These are phyloP conservation scores for Zygosaccharomyces gambellarensis DNA, from an alignment of 805 yeast species.

Conservation along the genomic window DNA sequence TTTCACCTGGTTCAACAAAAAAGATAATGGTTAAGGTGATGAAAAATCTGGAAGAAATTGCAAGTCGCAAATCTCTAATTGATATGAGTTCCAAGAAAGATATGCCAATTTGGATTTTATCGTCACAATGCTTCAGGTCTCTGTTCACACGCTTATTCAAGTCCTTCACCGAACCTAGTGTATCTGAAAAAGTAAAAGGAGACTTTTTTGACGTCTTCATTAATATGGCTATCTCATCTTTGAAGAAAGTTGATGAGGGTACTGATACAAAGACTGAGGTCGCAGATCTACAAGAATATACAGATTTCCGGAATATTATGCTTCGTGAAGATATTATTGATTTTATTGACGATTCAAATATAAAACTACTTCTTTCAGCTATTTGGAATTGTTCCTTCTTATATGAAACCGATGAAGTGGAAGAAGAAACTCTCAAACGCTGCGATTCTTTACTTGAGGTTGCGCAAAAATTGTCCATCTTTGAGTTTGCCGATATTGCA, in stretches of 20 bases:
- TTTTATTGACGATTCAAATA: conserved; percentile 28
- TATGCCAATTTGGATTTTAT: conserved; percentile 51
- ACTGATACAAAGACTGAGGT: conserved; percentile 37
- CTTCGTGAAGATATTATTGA: conserved; percentile 38
- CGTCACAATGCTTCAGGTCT: conserved; percentile 39
- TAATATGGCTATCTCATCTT: conserved; percentile 29
- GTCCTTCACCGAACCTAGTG: conserved; percentile 3
- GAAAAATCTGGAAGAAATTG: conserved; percentile 49
- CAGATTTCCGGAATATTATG: conserved; percentile 38
- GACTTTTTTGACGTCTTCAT: conserved; percentile 28
- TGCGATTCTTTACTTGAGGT: conserved; percentile 35
- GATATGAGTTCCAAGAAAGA: conserved; percentile 10
- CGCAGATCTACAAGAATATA: conserved; percentile 44
- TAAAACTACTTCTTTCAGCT: conserved; percentile 43
- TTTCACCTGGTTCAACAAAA: conserved; percentile 38
- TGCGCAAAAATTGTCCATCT: conserved; percentile 37
- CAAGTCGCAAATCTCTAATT: conserved; percentile 41
- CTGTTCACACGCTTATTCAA: conserved; percentile 31
- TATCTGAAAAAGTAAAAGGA: conserved; percentile 7
- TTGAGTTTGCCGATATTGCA: conserved; percentile 46
- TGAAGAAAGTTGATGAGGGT: conserved; percentile 24
- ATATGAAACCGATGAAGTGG: conserved; percentile 55
- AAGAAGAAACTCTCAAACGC: conserved; percentile 33
- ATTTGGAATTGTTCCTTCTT: conserved; percentile 58
- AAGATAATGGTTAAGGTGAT: conserved; percentile 43